These are phyloP conservation scores for Huntiella savannae DNA, from an alignment of 2,329 filamentous ascomycete genomes.

Conservation along the genomic window DNA sequence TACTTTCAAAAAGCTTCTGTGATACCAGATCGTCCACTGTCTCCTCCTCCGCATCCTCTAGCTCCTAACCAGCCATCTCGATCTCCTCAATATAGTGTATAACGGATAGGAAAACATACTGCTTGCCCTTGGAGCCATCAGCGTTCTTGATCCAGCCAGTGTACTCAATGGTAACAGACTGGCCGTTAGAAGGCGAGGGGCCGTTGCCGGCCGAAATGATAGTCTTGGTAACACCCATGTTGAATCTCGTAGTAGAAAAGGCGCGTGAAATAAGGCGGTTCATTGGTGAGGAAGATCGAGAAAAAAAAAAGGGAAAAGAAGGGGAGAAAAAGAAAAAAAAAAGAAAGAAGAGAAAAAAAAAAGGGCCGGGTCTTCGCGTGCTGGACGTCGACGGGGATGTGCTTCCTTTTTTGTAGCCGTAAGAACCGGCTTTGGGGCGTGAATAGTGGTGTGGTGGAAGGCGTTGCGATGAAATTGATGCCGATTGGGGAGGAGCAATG, in stretches of 20 bases:
- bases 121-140: slow-evolving; percentile 42
- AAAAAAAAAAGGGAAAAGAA: background rate
- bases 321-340: background rate
- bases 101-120: slow-evolving; percentile 36
- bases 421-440: background rate
- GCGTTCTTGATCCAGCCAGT: slow-evolving; percentile 67
- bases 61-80: too few species aligned
- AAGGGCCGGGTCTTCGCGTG: too few species aligned
- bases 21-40: background rate
- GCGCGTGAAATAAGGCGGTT: slow-evolving; percentile 2
- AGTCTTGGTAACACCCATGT: slow-evolving; percentile 58
- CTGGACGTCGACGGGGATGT: too few species aligned
- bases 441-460: background rate
- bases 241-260: slow-evolving; percentile 13
- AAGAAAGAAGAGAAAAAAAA: background rate
- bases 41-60: too few species aligned
- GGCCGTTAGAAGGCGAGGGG: slow-evolving; percentile 41
- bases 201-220: slow-evolving; percentile 41
- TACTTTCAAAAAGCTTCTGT: background rate
- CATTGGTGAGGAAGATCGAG: background rate
- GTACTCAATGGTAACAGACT: slow-evolving; percentile 76
- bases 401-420: too few species aligned
- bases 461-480: too few species aligned
- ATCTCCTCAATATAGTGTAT: background rate
- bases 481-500: too few species aligned